phyloP scores from a whole-genome alignment of 352 stramenopile species.

The Phytopythium litorale region DNA sequence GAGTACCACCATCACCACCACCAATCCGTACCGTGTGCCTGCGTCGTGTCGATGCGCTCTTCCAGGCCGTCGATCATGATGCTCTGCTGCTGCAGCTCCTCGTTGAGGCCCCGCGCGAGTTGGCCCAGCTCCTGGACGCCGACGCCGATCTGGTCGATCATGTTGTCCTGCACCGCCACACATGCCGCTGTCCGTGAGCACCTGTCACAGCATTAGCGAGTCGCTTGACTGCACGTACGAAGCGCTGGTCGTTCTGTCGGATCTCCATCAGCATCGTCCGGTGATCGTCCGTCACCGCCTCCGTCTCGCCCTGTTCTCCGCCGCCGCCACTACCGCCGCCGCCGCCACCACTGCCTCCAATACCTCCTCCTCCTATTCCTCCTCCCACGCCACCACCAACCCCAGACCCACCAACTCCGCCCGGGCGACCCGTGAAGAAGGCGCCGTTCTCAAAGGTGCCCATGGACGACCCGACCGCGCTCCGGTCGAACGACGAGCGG shows the following conservation, averaged over 20 bases:
- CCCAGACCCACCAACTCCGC: conserved; percentile 12
- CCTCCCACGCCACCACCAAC: conserved; percentile 14
- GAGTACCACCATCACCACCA: background rate
- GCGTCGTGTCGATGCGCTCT: conserved; percentile 76
- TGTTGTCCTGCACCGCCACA: conserved; percentile 48
- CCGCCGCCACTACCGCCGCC: conserved; percentile 18
- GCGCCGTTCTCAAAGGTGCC: conserved; percentile 63
- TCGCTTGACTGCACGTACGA: conserved; percentile 37
- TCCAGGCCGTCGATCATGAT: conserved; percentile 86
- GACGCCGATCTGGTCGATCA: conserved; percentile 82
- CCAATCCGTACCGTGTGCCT: conserved; percentile 51
- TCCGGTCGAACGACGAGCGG: conserved; percentile 40
- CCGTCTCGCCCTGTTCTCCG: conserved; percentile 22
- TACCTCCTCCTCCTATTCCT: conserved; percentile 15
- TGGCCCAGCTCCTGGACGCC: conserved; percentile 77
- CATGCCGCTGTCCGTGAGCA: background rate
- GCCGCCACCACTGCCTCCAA: conserved; percentile 28
- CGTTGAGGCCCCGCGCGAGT: conserved; percentile 71
- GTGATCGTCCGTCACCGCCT: conserved; percentile 67
- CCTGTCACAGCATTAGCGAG: background rate
- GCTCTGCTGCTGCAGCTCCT: conserved; percentile 82
- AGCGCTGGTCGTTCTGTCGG: conserved; percentile 77
- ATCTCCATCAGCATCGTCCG: conserved; percentile 68
- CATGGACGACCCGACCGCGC: conserved; percentile 38
- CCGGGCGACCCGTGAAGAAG: conserved; percentile 42